A percentile compares a stretch with the other conserved stretches of the same genome.
These are phyloP conservation scores for Taphrina wiesneri DNA, from an alignment of 1,139 yeast genomes.

Conservation along the genomic window DNA sequence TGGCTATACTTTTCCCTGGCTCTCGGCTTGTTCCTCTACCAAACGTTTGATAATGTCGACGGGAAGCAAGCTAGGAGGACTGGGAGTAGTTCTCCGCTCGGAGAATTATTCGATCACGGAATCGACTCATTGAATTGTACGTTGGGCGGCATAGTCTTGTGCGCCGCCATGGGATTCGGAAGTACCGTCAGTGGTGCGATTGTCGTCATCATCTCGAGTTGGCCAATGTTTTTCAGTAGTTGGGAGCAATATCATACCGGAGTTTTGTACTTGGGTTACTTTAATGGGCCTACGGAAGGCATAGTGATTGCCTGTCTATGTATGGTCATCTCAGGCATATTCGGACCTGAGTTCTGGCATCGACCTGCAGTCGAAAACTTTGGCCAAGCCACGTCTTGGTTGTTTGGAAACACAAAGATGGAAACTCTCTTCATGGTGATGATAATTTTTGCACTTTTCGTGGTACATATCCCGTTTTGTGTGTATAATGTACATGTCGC, in stretches of 20 bases:
- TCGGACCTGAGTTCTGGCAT: slow-evolving; percentile 65
- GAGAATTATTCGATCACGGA: slow-evolving; percentile 67
- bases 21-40: slow-evolving; percentile 70
- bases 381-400: background rate
- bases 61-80: slow-evolving; percentile 80
- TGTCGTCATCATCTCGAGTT: slow-evolving; percentile 63
- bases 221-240: slow-evolving; percentile 54
- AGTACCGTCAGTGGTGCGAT: slow-evolving; percentile 49
- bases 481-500: slow-evolving; percentile 22
- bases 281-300: slow-evolving; percentile 84
- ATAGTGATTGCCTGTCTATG: slow-evolving; percentile 59
- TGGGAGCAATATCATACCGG: slow-evolving; percentile 74
- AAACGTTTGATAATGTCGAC: slow-evolving; percentile 77
- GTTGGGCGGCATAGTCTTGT: slow-evolving; percentile 48
- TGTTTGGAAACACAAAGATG: background rate
- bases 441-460: slow-evolving; percentile 15
- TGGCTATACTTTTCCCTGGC: slow-evolving; percentile 72
- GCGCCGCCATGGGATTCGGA: slow-evolving; percentile 50
- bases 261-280: slow-evolving; percentile 62
- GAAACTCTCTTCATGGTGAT: slow-evolving; percentile 14
- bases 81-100: slow-evolving; percentile 75
- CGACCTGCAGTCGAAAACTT: slow-evolving; percentile 42
- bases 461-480: slow-evolving; percentile 46
- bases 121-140: slow-evolving; percentile 71
- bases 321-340: slow-evolving; percentile 58